A percentile compares a stretch with the other conserved stretches of the same genome.
These are phyloP conservation scores for Saturnispora halmiae DNA, from an alignment of 805 yeast species.

Conservation along the genomic window DNA sequence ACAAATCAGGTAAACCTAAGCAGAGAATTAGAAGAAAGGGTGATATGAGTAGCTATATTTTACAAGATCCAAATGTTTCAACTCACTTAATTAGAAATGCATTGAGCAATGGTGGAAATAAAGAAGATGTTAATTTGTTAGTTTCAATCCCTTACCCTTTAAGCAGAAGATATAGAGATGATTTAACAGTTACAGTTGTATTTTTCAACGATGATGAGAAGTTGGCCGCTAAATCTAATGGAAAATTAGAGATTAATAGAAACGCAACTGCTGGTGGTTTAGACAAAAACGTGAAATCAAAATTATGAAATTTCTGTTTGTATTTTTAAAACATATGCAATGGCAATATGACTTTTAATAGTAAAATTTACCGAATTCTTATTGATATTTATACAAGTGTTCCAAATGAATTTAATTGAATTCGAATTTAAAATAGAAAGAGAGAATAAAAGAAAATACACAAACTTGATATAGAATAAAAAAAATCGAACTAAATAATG, in stretches of 20 bases:
- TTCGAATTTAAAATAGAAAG: too few relatives aligned
- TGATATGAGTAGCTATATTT: conserved; percentile 35
- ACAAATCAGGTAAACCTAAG: conserved; percentile 50
- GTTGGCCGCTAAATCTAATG: conserved; percentile 33
- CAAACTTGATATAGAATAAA: too few relatives aligned
- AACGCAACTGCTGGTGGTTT: conserved; percentile 53
- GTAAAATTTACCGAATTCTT: too few relatives aligned
- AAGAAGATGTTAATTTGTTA: conserved; percentile 80
- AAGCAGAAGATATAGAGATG: conserved; percentile 90
- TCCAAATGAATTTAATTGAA: too few relatives aligned
- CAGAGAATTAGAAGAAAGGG: conserved; percentile 58
- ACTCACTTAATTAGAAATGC: conserved; percentile 94
- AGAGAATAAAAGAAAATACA: too few relatives aligned
- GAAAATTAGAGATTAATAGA: conserved; percentile 45
- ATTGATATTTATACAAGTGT: too few relatives aligned
- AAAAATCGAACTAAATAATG: not conserved
- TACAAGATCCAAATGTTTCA: conserved; percentile 82
- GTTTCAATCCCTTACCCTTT: conserved; percentile 87
- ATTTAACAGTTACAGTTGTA: conserved; percentile 89
- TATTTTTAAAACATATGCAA: too few relatives aligned
- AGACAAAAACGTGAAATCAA: conserved; percentile 35
- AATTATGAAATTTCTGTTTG: too few relatives aligned
- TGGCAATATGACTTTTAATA: too few relatives aligned
- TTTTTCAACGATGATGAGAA: conserved; percentile 64
- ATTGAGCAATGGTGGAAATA: conserved; percentile 73